Evolutionary conservation across 1,139 yeast genomes (phyloP).

Genomic region (Blastobotrys buckinghamii): DNA sequence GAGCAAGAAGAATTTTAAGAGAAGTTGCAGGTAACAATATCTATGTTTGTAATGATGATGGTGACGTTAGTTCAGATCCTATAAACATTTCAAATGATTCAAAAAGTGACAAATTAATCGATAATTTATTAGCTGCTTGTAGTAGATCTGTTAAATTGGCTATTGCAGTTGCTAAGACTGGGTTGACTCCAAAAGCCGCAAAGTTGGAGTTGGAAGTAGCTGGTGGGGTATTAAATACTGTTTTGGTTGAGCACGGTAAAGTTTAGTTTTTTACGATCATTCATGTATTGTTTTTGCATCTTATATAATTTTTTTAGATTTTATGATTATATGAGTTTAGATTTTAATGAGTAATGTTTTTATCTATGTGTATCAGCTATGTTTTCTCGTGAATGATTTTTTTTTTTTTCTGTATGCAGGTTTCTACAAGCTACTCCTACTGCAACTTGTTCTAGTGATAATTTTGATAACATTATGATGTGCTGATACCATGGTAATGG

Average conservation of each 20-base stretch:
- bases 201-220: slow-evolving; percentile 14
- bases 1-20: slow-evolving; percentile 22
- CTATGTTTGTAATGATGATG: slow-evolving; percentile 6
- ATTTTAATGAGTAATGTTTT: too few relatives aligned
- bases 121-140: slow-evolving; percentile 10
- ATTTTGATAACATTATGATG: too few relatives aligned
- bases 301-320: too few relatives aligned
- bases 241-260: slow-evolving; percentile 10
- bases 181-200: slow-evolving; percentile 19
- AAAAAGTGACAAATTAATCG: slow-evolving; percentile 11
- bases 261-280: background rate
- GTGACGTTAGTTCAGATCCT: background rate
- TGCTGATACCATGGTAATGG: too few relatives aligned
- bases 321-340: background rate
- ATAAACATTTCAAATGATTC: background rate
- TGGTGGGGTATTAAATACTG: slow-evolving; percentile 15
- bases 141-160: slow-evolving; percentile 23
- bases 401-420: too few relatives aligned
- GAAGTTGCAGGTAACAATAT: slow-evolving; percentile 18
- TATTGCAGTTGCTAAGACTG: slow-evolving; percentile 24
- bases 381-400: too few relatives aligned
- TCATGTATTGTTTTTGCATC: background rate
- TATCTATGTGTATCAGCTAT: too few relatives aligned
- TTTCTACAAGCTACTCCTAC: too few relatives aligned
- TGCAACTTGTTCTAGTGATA: too few relatives aligned